phyloP scores from a whole-genome alignment of 768 basidiomycete genomes.

The Boletus rubroflammeus region DNA sequence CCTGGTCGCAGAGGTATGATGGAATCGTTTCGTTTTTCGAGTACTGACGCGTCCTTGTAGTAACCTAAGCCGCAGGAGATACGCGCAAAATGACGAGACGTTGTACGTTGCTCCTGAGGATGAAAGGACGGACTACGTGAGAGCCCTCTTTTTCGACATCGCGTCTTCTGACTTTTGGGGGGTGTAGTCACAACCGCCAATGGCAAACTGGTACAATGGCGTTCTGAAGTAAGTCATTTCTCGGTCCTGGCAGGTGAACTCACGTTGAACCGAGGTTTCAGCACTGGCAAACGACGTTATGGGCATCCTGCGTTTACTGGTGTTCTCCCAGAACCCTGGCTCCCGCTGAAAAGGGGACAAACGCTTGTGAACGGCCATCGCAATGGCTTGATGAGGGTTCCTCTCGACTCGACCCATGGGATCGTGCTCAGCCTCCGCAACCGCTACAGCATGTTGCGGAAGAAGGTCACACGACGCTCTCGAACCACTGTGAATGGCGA shows the following conservation, averaged over 20 bases:
- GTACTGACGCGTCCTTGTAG: slow-evolving; percentile 35
- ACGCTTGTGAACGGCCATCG: slow-evolving; percentile 55
- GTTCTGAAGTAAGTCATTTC: slow-evolving; percentile 70
- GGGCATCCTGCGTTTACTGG: slow-evolving; percentile 96
- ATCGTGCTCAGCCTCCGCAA: slow-evolving; percentile 82
- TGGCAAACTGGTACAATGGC: slow-evolving; percentile 92
- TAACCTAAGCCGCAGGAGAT: slow-evolving; percentile 80
- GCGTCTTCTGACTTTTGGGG: slow-evolving; percentile 9
- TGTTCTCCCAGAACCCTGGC: slow-evolving; percentile 89
- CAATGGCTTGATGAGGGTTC: slow-evolving; percentile 34
- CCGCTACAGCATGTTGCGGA: slow-evolving; percentile 53
- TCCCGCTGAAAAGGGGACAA: slow-evolving; percentile 84
- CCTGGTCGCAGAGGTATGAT: slow-evolving; percentile 77
- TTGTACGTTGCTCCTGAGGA: slow-evolving; percentile 95
- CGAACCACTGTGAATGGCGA: slow-evolving; percentile 8
- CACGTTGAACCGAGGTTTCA: slow-evolving; percentile 28
- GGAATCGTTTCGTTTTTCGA: neutral
- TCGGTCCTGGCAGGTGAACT: neutral
- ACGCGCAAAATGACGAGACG: slow-evolving; percentile 91
- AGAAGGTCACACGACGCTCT: slow-evolving; percentile 23
- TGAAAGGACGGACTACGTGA: slow-evolving; percentile 83
- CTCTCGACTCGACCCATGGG: slow-evolving; percentile 50
- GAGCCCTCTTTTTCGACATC: slow-evolving; percentile 15
- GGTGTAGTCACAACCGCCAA: slow-evolving; percentile 85
- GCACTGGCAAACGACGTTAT: slow-evolving; percentile 92